These are phyloP conservation scores for Coemansia sp. DNA, from an alignment of 192 early-diverging fungal species.

Conservation along the genomic window DNA sequence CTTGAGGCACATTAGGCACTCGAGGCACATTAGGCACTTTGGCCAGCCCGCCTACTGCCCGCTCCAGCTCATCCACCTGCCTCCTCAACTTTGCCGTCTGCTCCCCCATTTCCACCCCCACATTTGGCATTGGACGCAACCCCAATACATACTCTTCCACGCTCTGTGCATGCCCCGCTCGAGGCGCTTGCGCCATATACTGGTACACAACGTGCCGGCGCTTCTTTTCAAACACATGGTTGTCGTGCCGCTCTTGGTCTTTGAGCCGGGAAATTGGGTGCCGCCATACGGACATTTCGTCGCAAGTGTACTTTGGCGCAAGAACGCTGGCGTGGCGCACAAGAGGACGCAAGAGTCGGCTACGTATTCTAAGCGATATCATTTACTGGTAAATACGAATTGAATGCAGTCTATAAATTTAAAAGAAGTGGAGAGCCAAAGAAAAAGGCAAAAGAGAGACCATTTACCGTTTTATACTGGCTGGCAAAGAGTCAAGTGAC, in stretches of 20 bases:
- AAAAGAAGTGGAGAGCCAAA: conserved; percentile 2
- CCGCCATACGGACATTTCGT: conserved; percentile 1
- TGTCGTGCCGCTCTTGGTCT: background rate
- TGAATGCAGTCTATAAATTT: background rate
- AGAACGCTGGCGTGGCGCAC: background rate
- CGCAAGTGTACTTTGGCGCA: background rate
- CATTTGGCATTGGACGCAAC: background rate
- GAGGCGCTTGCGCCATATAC: conserved; percentile 5
- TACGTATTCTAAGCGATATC: no score
- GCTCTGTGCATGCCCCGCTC: background rate
- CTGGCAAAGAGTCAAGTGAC: background rate
- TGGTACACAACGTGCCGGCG: conserved; percentile 2
- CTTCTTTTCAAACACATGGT: conserved; percentile 1
- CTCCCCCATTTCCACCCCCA: background rate
- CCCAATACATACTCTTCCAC: conserved; percentile 1
- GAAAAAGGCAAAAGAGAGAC: conserved; percentile 3
- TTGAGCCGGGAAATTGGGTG: background rate
- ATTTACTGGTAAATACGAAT: no score
- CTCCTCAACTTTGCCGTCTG: no score
- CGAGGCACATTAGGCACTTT: no score
- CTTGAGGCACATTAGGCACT: no score
- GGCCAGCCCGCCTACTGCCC: no score
- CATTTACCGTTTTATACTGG: conserved; percentile 4
- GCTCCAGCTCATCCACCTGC: no score
- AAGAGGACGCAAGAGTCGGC: background rate